phyloP scores from a whole-genome alignment of 257 asterid species.

The Scutellaria baicalensis region DNA sequence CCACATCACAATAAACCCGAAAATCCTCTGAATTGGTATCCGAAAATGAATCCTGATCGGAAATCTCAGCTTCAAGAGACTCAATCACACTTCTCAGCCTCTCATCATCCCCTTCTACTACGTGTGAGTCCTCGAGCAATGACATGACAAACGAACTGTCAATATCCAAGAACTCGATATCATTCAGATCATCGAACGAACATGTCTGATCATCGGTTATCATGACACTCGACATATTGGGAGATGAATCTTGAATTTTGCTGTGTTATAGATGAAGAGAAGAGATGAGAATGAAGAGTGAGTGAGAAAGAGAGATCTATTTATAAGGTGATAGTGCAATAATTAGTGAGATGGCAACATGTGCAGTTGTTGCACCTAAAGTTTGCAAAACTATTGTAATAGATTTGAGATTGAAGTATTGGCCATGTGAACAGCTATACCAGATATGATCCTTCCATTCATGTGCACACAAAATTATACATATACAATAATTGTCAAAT shows the following conservation, averaged over 20 bases:
- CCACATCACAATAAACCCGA: neutral
- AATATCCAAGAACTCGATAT: conserved; percentile 15
- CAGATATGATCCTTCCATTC: neutral
- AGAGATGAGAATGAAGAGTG: neutral
- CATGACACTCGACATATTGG: neutral
- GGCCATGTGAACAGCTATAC: conserved; percentile 11
- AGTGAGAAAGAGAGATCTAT: too few relatives aligned
- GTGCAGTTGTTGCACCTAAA: neutral
- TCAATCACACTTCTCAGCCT: conserved; percentile 17
- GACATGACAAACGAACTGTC: conserved; percentile 19
- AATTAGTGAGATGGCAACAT: neutral
- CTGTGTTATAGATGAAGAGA: too few relatives aligned
- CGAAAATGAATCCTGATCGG: neutral
- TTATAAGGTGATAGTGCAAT: neutral
- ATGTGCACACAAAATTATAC: conserved; percentile 9
- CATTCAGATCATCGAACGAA: conserved; percentile 6
- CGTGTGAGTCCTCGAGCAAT: conserved; percentile 17
- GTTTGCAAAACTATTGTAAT: neutral
- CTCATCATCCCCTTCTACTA: conserved; percentile 15
- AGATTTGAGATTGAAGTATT: neutral
- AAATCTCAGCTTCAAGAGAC: conserved; percentile 29
- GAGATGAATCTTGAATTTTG: neutral
- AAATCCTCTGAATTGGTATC: neutral
- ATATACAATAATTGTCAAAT: too few relatives aligned
- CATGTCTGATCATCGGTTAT: neutral